These are phyloP conservation scores for Huntiella omanensis DNA, from an alignment of 2,329 filamentous ascomycete genomes.

Conservation along the genomic window DNA sequence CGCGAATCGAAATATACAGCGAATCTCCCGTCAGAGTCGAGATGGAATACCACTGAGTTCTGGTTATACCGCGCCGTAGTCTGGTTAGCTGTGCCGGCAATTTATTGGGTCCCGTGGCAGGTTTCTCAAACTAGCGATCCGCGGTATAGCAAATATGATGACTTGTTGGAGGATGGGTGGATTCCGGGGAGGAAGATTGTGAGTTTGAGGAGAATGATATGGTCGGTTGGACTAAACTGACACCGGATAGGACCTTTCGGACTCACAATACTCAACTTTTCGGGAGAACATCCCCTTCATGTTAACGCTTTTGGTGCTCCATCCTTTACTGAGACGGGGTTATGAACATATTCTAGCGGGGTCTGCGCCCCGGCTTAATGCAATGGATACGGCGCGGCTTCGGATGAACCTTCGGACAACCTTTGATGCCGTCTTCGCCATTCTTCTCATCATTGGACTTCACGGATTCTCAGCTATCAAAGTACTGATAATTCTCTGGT, in stretches of 20 bases:
- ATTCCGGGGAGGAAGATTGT: slow-evolving; percentile 80
- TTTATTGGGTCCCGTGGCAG: slow-evolving; percentile 79
- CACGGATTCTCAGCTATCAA: slow-evolving; percentile 79
- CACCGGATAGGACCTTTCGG: slow-evolving; percentile 57
- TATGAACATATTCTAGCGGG: slow-evolving; percentile 35
- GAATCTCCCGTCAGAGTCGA: slow-evolving; percentile 36
- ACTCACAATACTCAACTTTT: slow-evolving; percentile 72
- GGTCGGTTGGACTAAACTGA: background rate
- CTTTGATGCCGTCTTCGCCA: slow-evolving; percentile 69
- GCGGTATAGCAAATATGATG: slow-evolving; percentile 56
- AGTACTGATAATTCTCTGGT: slow-evolving; percentile 56
- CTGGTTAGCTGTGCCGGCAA: slow-evolving; percentile 48
- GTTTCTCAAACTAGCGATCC: slow-evolving; percentile 70
- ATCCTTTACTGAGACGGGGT: slow-evolving; percentile 56
- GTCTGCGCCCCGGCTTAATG: slow-evolving; percentile 20
- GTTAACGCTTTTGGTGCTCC: slow-evolving; percentile 50
- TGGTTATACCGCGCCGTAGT: slow-evolving; percentile 61
- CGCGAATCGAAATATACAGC: slow-evolving; percentile 19
- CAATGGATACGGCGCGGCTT: slow-evolving; percentile 42
- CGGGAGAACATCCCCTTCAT: slow-evolving; percentile 74
- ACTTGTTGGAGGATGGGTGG: slow-evolving; percentile 64
- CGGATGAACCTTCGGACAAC: slow-evolving; percentile 32
- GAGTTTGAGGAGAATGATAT: slow-evolving; percentile 18
- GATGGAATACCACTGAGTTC: slow-evolving; percentile 80
- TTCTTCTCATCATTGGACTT: slow-evolving; percentile 57